A percentile compares a stretch with the other conserved stretches of the same genome.
These are phyloP conservation scores for Heimioporus retisporus DNA, from an alignment of 1,284 basidiomycete species.

Conservation along the genomic window DNA sequence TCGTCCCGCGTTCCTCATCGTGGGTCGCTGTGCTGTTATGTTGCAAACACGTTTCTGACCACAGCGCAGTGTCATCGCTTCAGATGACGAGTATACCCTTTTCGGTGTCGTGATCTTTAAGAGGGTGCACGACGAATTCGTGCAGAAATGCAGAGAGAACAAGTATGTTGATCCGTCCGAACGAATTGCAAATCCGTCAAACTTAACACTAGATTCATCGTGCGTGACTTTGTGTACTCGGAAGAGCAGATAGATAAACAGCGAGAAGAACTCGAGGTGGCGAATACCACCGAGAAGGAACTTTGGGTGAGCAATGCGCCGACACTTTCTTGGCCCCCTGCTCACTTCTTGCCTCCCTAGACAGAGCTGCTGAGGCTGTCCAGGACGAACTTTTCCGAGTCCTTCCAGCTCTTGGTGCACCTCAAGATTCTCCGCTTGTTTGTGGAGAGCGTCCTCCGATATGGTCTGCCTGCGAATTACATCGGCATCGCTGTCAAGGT, in stretches of 20 bases:
- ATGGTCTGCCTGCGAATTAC: constrained; percentile 96
- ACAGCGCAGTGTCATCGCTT: constrained; percentile 65
- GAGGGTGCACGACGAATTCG: constrained; percentile 92
- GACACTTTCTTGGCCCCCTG: not conserved
- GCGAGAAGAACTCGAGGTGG: constrained; percentile 82
- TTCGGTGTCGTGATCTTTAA: constrained; percentile 94
- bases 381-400: constrained; percentile 97
- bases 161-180: constrained; percentile 65
- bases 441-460: constrained; percentile 96
- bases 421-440: constrained; percentile 94
- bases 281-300: constrained; percentile 94
- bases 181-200: constrained; percentile 23
- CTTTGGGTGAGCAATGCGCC: constrained; percentile 81
- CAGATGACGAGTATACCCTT: constrained; percentile 93
- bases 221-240: constrained; percentile 96
- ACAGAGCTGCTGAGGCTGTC: constrained; percentile 95
- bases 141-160: constrained; percentile 95
- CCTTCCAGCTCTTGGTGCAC: constrained; percentile 95
- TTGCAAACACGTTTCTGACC: constrained; percentile 34
- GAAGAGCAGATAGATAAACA: constrained; percentile 89
- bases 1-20: constrained; percentile 96
- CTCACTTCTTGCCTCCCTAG: constrained; percentile 52
- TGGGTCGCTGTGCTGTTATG: constrained; percentile 51
- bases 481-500: constrained; percentile 88
- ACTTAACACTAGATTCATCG: constrained; percentile 71